Evolutionary conservation across 106 monocot genomes (phyloP).

Genomic region (Phalaenopsis equestris): DNA sequence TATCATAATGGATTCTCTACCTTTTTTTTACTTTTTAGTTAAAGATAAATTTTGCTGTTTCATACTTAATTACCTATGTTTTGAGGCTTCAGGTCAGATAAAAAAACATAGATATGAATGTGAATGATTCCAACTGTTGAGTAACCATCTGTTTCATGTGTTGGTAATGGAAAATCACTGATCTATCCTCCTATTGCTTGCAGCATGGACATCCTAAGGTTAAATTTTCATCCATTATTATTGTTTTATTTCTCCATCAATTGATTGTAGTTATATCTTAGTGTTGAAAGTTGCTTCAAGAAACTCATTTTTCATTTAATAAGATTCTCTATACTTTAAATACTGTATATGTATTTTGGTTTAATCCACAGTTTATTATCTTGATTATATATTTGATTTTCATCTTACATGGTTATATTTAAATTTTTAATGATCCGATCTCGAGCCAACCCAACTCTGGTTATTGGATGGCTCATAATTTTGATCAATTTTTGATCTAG

Average conservation of each 20-base stretch:
- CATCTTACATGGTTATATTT: too few species aligned
- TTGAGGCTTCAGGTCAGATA: not conserved
- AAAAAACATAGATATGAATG: not conserved
- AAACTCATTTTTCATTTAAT: not conserved
- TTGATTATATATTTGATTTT: too few species aligned
- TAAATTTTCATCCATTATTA: not conserved
- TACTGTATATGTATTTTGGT: too few species aligned
- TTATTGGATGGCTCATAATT: too few species aligned
- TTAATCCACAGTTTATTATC: too few species aligned
- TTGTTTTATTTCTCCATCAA: not conserved
- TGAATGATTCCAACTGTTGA: not conserved
- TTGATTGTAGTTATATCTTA: too few species aligned
- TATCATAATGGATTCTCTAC: not conserved
- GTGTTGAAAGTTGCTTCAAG: not conserved
- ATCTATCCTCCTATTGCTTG: not conserved
- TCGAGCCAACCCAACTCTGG: too few species aligned
- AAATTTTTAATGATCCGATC: too few species aligned
- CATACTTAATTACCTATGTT: not conserved
- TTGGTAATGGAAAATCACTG: not conserved
- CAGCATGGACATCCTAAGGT: not conserved
- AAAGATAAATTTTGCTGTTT: not conserved
- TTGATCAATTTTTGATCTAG: too few species aligned
- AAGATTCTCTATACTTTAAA: too few species aligned
- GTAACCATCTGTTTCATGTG: not conserved
- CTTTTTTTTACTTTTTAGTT: not conserved